Percentiles rank a stretch among this genome's conserved stretches.
These are phyloP conservation scores for Earliella scabrosa DNA, from an alignment of 1,284 basidiomycete genomes.

Conservation along the genomic window DNA sequence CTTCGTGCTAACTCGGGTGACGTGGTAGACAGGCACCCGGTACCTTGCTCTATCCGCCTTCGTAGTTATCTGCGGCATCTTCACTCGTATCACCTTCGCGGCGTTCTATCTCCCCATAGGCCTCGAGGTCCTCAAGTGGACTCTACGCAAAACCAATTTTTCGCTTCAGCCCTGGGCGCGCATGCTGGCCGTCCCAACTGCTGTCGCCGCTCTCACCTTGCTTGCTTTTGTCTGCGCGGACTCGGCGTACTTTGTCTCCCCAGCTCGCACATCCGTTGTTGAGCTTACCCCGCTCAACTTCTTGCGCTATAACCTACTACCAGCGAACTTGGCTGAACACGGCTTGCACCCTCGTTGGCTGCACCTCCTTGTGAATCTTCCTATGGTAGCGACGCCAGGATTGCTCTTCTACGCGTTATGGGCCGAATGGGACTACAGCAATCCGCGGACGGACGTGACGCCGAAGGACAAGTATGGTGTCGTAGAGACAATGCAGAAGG, in stretches of 20 bases:
- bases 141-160: constrained; percentile 13
- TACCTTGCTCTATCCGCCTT: constrained; percentile 26
- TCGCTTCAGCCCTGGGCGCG: constrained; percentile 4
- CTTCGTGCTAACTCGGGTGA: background rate
- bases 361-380: constrained; percentile 43
- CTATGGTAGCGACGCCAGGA: constrained; percentile 43
- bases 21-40: background rate
- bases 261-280: constrained; percentile 8
- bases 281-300: constrained; percentile 45
- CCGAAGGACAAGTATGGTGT: constrained; percentile 11
- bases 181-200: constrained; percentile 24
- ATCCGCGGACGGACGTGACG: constrained; percentile 7
- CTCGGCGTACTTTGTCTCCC: constrained; percentile 37
- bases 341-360: constrained; percentile 47
- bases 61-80: constrained; percentile 35
- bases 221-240: constrained; percentile 33
- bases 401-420: constrained; percentile 31
- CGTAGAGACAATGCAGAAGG: constrained; percentile 18
- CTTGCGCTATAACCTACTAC: constrained; percentile 41
- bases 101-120: constrained; percentile 39
- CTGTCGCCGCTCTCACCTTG: constrained; percentile 23
- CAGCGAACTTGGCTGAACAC: constrained; percentile 42
- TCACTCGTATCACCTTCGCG: constrained; percentile 43
- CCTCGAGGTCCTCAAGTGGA: constrained; percentile 29
- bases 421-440: constrained; percentile 18